phyloP scores from a whole-genome alignment of 208 protist species.

The Leishmania gerbilli region DNA sequence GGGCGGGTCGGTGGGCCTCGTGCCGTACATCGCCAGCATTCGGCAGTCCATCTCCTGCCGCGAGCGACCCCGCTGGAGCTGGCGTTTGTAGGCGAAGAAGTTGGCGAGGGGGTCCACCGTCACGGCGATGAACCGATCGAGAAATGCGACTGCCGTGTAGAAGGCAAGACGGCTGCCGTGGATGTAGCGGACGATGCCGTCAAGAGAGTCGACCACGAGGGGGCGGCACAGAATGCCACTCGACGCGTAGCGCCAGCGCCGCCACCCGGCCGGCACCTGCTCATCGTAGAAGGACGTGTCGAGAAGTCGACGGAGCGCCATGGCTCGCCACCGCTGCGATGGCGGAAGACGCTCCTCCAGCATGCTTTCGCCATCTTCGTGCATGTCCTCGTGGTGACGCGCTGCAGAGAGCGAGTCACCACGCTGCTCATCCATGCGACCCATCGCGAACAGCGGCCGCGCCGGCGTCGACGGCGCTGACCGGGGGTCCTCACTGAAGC shows the following conservation, averaged over 20 bases:
- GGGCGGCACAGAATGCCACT: conserved; percentile 46
- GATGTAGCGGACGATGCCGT: conserved; percentile 69
- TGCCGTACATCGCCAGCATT: conserved; percentile 19
- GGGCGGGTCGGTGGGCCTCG: not conserved
- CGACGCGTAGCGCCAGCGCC: conserved; percentile 55
- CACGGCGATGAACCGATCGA: conserved; percentile 67
- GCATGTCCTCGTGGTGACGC: not conserved
- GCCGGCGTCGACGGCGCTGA: conserved; percentile 21
- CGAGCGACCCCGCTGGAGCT: conserved; percentile 14
- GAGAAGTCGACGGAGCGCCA: conserved; percentile 30
- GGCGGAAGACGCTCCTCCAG: conserved; percentile 19
- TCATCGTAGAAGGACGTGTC: conserved; percentile 32
- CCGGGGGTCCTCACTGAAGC: conserved; percentile 19
- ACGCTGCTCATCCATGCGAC: conserved; percentile 14
- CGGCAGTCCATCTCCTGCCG: conserved; percentile 29
- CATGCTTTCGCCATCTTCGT: not conserved
- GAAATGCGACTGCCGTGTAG: conserved; percentile 61
- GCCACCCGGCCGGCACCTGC: conserved; percentile 54
- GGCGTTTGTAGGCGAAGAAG: conserved; percentile 23
- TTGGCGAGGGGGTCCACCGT: conserved; percentile 41
- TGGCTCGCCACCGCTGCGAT: conserved; percentile 40
- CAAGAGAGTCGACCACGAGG: conserved; percentile 73
- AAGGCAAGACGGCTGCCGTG: conserved; percentile 60
- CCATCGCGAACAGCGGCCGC: not conserved
- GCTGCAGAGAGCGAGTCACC: not conserved